Base-by-base conservation (phyloP, 2,329 filamentous ascomycete species). In the Coniochaeta sp. region DNA sequence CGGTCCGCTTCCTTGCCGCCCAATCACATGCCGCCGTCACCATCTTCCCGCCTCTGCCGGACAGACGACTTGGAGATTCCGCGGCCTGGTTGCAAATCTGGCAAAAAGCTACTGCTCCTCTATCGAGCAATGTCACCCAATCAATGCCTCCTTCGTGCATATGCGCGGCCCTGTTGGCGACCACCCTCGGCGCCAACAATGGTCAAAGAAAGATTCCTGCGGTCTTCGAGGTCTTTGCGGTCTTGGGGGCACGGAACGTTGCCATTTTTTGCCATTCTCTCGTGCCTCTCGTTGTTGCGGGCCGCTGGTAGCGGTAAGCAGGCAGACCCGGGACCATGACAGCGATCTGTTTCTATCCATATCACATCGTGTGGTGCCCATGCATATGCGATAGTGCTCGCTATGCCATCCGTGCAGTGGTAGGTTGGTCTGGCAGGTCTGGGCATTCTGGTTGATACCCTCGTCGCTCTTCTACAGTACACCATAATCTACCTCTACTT, bases 11-110 rank as follows among this genome's bases (percentile, higher is more conserved):
- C 28, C 32, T 61, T 65, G 62, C 65, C 63, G 66, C 62, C 66
- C 67, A 67, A 68, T 65, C 66, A 67, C 63, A 62, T 59, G 32
- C 60, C 58, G 9, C 57, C 36, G 42, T 47, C 57, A 28, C 57
- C 57, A 40, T 52, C 30, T 40, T 44, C 52, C 3, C 58, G 54
- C 59, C 63, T 63, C 65, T 61, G 60, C 52, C 58, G 32, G 54
- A 34, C 30, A 52, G 47, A 12, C 47, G 42, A 22, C 47, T 52
- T 24, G 47, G n/a, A 19, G 42, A 10, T 26, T 22, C 42, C 22
- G 42, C 19, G 14, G 19, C 19, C 19, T 47, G n/a, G n/a, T n/a
- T 26, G 42, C 42, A 26, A 57, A 57, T 32, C 30, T 57, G 55
- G 55, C 26, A 24, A 44, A 44, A 57, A 30, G 38, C n/a, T 40